Conservation (phyloP, 768 basidiomycete species). For the Jaapia argillacea region DNA sequence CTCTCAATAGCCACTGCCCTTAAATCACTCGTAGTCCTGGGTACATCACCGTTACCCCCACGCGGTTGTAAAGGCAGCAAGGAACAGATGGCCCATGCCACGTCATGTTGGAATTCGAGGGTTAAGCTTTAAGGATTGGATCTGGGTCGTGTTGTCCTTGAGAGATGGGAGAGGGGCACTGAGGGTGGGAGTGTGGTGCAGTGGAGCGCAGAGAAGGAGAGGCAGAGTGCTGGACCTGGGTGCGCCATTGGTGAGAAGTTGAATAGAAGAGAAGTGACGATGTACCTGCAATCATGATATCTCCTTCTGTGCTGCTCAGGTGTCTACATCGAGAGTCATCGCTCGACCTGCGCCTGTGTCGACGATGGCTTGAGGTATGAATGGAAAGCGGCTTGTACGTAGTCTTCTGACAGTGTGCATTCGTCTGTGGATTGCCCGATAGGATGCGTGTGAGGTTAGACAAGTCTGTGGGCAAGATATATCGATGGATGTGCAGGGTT, state of each 20-base stretch:
- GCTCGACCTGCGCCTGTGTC: too few relatives aligned
- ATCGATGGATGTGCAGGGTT: too few relatives aligned
- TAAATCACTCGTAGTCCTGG: slow-evolving; percentile 69
- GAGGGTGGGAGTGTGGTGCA: slow-evolving; percentile 70
- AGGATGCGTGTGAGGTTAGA: too few relatives aligned
- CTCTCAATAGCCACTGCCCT: slow-evolving; percentile 79
- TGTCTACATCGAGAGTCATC: too few relatives aligned
- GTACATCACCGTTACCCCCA: slow-evolving; percentile 80
- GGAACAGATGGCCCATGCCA: slow-evolving; percentile 70
- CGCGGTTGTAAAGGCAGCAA: slow-evolving; percentile 57
- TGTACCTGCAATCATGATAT: too few relatives aligned
- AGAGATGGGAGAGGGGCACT: slow-evolving; percentile 60
- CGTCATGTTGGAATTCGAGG: slow-evolving; percentile 68
- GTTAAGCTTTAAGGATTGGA: slow-evolving; percentile 44
- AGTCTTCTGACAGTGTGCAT: too few relatives aligned
- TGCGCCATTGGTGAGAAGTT: neutral
- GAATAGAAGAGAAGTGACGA: too few relatives aligned
- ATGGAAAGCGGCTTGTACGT: too few relatives aligned
- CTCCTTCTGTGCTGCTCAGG: too few relatives aligned
- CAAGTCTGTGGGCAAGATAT: too few relatives aligned
- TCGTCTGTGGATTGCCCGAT: too few relatives aligned
- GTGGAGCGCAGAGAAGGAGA: slow-evolving; percentile 78
- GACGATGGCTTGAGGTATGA: too few relatives aligned
- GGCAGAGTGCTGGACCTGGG: slow-evolving; percentile 67
- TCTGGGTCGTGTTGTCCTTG: slow-evolving; percentile 45